Base-by-base conservation (phyloP, 768 basidiomycete species). In the Collybia mongolica region DNA sequence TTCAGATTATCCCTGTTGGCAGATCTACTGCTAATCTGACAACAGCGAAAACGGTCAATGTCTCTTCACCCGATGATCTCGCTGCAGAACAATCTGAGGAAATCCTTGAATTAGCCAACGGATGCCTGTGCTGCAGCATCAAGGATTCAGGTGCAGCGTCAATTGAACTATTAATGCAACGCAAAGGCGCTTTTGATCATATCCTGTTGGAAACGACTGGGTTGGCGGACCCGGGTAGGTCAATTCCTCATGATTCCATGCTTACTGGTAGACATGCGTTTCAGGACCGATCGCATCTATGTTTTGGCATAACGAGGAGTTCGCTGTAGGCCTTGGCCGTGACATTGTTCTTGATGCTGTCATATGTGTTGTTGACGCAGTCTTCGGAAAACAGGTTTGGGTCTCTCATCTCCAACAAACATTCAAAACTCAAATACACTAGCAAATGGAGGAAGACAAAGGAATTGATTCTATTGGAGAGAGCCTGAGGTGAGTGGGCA, bases 81-180 rank as follows among this genome's bases (percentile, higher is more conserved):
- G 68, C 76, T 11, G 83, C 79, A 15, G 79, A 83, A 42, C 72
- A 81, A 39, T 85, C 86, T 1, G 88, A 93, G 63, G 92, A 95
- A 60, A 83, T 96, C 60, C 81, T 99, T 8, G 94, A 97, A 58
- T 79, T 98, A 1, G 86, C 93, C 0, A 96, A 99, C 65, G 97
- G 97, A 15, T 98, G 97, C 66, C 67, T 99, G n/a, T 99, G 97
- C 68, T 99, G 97, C 65, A 95, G 93, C 52, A 91, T 98, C 71
- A 96, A 97, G 60, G 95, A 98, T 64, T 76, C 84, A 9, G 97
- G 97, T 2, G 79, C 90, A 0, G 90, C 93, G 18, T 93, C 97
- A 6, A 97, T 99, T 46, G 93, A 97, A 66, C 90, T 90, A 60
- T 73, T 98, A 49, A 92, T 94, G 89, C 72, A 79, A 57, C 80